These are phyloP conservation scores for Xerophyta viscosa DNA, from an alignment of 106 monocot genomes.

Conservation along the genomic window DNA sequence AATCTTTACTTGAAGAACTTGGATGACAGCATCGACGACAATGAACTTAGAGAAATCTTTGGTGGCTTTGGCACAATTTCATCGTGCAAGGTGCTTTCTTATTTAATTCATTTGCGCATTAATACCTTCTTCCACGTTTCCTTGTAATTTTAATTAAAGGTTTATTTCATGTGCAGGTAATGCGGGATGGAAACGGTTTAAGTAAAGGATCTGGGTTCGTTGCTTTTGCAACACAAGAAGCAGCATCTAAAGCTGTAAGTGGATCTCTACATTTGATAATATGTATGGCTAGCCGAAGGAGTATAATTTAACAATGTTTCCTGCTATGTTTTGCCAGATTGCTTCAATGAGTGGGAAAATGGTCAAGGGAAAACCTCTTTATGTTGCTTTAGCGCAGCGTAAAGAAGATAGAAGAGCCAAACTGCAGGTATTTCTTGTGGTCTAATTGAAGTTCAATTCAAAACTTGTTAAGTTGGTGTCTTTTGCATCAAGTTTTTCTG, in stretches of 20 bases:
- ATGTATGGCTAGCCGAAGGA: neutral
- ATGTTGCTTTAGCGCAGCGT: constrained; percentile 86
- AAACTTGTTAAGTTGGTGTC: too few species aligned
- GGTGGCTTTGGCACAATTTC: constrained; percentile 63
- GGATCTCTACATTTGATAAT: neutral
- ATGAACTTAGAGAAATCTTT: constrained; percentile 69
- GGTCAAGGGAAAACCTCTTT: constrained; percentile 71
- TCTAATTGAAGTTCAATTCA: neutral
- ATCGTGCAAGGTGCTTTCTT: constrained; percentile 71
- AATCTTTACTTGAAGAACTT: constrained; percentile 91
- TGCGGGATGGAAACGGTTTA: constrained; percentile 78
- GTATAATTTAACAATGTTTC: neutral
- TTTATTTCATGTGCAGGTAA: constrained; percentile 36
- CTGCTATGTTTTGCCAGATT: constrained; percentile 28
- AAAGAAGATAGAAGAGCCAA: constrained; percentile 82
- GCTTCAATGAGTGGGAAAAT: constrained; percentile 84
- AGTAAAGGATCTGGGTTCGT: constrained; percentile 98
- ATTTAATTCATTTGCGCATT: neutral
- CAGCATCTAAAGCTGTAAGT: constrained; percentile 71
- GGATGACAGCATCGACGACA: constrained; percentile 68
- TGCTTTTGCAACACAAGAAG: constrained; percentile 75
- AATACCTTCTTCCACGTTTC: neutral
- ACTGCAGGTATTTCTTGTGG: constrained; percentile 53
- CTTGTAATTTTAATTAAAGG: neutral
- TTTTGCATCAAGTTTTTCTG: too few species aligned